phyloP scores from a whole-genome alignment of 208 protist species.

The Crithidia expoeki region DNA sequence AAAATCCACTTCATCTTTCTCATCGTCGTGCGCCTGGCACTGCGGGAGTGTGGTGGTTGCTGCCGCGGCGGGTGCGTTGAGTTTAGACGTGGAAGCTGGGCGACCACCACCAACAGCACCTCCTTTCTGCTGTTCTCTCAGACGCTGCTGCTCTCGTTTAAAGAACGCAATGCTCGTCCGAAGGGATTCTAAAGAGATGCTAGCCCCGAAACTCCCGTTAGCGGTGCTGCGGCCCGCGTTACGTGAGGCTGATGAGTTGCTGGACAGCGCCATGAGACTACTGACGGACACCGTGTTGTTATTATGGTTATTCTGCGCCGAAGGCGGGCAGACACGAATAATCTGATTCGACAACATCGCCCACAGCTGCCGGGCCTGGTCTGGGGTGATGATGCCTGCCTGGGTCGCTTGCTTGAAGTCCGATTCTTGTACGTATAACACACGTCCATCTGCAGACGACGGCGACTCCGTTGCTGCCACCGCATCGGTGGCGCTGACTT shows the following conservation, averaged over 20 bases:
- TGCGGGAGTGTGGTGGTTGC: not conserved
- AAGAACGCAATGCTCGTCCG: constrained; percentile 80
- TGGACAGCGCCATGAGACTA: constrained; percentile 49
- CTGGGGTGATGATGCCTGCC: constrained; percentile 79
- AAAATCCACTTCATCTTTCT: constrained; percentile 25
- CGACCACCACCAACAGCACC: constrained; percentile 12
- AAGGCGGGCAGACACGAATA: constrained; percentile 55
- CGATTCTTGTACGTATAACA: constrained; percentile 70
- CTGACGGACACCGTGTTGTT: constrained; percentile 37
- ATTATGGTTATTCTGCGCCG: constrained; percentile 23
- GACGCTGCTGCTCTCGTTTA: constrained; percentile 60
- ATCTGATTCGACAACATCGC: constrained; percentile 85
- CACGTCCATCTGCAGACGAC: constrained; percentile 11
- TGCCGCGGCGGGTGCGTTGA: not conserved
- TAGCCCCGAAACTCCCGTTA: constrained; percentile 41
- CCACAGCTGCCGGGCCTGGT: constrained; percentile 86
- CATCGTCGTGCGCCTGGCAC: constrained; percentile 3
- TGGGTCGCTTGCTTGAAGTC: constrained; percentile 80
- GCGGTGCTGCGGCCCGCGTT: constrained; percentile 12
- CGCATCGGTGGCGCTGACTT: not conserved
- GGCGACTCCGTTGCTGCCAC: constrained; percentile 1
- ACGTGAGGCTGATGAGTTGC: constrained; percentile 20
- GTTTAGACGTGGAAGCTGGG: constrained; percentile 6
- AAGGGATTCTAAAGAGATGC: constrained; percentile 72
- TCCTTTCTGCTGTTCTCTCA: constrained; percentile 32